These are phyloP conservation scores for Fusarium decemcellulare DNA, from an alignment of 2,329 filamentous ascomycete genomes.

Conservation along the genomic window DNA sequence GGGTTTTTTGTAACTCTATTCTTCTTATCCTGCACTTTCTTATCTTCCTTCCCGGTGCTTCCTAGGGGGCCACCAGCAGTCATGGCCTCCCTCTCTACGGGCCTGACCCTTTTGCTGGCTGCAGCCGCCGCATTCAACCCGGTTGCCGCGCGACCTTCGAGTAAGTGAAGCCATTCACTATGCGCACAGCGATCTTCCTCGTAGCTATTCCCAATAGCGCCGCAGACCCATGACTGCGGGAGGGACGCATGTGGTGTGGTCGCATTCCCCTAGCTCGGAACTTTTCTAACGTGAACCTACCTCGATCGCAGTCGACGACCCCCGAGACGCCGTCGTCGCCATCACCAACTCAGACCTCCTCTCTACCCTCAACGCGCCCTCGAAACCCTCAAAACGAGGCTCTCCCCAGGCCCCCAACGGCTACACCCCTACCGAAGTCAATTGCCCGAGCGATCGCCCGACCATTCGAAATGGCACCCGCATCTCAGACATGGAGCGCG, in stretches of 20 bases:
- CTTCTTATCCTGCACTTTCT: slow-evolving; percentile 5
- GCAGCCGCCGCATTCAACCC: slow-evolving; percentile 40
- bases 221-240: neutral
- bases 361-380: slow-evolving; percentile 17
- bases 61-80: slow-evolving; percentile 10
- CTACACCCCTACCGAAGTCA: slow-evolving; percentile 78
- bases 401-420: slow-evolving; percentile 58
- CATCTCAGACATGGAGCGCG: slow-evolving; percentile 78
- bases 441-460: slow-evolving; percentile 80
- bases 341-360: slow-evolving; percentile 36
- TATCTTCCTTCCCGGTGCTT: slow-evolving; percentile 1
- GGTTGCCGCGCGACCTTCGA: slow-evolving; percentile 34
- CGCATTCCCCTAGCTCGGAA: neutral
- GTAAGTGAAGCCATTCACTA: slow-evolving; percentile 27
- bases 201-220: neutral
- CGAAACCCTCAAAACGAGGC: slow-evolving; percentile 43
- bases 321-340: slow-evolving; percentile 27
- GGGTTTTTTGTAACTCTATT: slow-evolving; percentile 4
- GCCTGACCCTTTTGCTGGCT: slow-evolving; percentile 45
- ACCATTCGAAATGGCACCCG: slow-evolving; percentile 72
- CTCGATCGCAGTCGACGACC: slow-evolving; percentile 32
- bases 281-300: slow-evolving; percentile 24
- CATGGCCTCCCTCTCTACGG: slow-evolving; percentile 42
- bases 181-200: neutral
- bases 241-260: slow-evolving; percentile 7